Percentiles rank a stretch among this genome's conserved stretches.
These are phyloP conservation scores for Sindora glabra DNA, from an alignment of 306 rosid genomes.

Conservation along the genomic window DNA sequence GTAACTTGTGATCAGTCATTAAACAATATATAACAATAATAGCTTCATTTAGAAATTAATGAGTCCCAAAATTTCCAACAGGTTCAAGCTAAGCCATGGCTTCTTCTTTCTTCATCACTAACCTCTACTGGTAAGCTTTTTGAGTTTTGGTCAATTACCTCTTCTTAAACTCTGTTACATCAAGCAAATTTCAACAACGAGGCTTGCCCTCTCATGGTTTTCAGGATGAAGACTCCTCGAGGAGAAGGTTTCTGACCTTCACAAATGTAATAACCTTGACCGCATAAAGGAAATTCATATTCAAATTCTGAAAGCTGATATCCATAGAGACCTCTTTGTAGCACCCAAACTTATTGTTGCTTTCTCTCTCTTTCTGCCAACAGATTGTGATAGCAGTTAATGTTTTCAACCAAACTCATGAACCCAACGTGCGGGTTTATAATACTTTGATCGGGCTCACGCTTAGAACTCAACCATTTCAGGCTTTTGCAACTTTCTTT, in stretches of 20 bases:
- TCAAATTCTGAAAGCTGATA: conserved; percentile 58
- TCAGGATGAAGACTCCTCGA: conserved; percentile 61
- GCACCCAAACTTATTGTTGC: conserved; percentile 66
- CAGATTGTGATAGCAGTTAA: conserved; percentile 46
- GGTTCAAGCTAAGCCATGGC: no score
- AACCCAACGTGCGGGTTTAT: conserved; percentile 55
- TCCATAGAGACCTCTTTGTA: conserved; percentile 48
- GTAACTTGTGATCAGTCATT: no score
- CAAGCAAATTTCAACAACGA: conserved; percentile 44
- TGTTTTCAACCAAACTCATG: conserved; percentile 51
- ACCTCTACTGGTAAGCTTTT: background rate
- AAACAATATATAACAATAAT: no score
- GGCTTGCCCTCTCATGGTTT: conserved; percentile 63
- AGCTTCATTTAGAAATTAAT: no score
- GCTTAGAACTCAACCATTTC: conserved; percentile 38
- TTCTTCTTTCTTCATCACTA: background rate
- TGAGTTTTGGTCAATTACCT: background rate
- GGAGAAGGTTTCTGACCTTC: conserved; percentile 61
- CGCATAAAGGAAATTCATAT: conserved; percentile 62
- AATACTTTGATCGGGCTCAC: conserved; percentile 71
- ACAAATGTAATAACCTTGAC: conserved; percentile 46
- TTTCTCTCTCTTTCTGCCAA: conserved; percentile 59
- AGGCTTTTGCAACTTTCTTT: conserved; percentile 39
- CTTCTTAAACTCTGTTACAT: background rate
- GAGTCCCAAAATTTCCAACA: no score